phyloP scores from a whole-genome alignment of 2,329 filamentous ascomycete genomes.

The Sporothrix pseudoabietina region DNA sequence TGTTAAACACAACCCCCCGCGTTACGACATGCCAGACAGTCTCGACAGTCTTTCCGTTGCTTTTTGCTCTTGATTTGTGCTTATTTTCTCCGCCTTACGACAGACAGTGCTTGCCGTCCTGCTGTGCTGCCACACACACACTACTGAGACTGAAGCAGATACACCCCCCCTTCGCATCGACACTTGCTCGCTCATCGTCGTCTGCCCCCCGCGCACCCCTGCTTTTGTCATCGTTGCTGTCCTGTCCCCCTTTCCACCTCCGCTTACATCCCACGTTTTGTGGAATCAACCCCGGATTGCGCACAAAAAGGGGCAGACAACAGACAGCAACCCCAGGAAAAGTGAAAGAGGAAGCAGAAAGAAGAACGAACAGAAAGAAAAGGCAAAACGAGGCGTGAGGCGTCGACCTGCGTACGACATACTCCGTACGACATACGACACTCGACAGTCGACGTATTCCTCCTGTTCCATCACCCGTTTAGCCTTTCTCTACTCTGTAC shows the following conservation, averaged over 20 bases:
- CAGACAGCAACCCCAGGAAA: not conserved
- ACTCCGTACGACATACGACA: not conserved
- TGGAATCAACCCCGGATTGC: slow-evolving; percentile 19
- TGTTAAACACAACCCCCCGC: not conserved
- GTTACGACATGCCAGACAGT: not conserved
- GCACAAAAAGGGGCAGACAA: slow-evolving; percentile 12
- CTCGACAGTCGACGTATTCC: not conserved
- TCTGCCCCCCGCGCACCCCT: slow-evolving; percentile 6
- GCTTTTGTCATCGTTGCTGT: not conserved
- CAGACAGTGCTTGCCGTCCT: not conserved
- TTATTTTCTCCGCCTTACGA: not conserved
- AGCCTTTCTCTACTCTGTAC: not conserved
- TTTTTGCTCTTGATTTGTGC: not conserved
- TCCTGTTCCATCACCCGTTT: not conserved
- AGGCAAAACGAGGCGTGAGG: not conserved
- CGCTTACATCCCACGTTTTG: slow-evolving; percentile 17
- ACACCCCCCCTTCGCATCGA: not conserved
- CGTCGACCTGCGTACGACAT: not conserved
- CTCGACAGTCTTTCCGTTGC: not conserved
- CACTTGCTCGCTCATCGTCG: not conserved
- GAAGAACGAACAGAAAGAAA: not conserved
- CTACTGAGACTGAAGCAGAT: too few species aligned
- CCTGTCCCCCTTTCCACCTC: not conserved
- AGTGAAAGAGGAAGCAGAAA: not conserved
- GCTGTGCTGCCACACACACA: not conserved